phyloP scores from a whole-genome alignment of 2,329 filamentous ascomycete species.

The Dactylellina haptotyla region DNA sequence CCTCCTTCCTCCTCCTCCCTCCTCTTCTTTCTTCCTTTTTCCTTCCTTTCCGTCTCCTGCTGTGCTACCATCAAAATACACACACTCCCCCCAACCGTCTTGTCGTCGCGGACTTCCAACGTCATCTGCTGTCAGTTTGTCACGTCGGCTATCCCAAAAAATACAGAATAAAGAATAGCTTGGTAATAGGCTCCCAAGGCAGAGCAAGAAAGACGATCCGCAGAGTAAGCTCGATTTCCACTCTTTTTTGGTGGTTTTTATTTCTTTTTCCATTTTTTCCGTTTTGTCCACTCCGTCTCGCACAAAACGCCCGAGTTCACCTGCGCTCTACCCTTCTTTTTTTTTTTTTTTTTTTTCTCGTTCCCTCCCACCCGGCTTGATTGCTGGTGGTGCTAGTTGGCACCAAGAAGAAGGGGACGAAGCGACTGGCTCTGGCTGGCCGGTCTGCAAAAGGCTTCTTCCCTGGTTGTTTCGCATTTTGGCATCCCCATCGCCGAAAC shows the following conservation, averaged over 20 bases:
- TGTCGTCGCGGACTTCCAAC: constrained; percentile 21
- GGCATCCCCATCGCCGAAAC: constrained; percentile 23
- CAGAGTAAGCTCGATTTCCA: constrained; percentile 12
- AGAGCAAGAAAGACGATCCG: background rate
- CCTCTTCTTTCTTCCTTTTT: constrained; percentile 4
- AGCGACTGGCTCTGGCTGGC: constrained; percentile 11
- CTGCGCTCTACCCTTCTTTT: background rate
- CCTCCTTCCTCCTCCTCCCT: constrained; percentile 8
- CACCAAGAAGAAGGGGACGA: background rate
- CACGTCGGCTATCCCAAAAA: constrained; percentile 35
- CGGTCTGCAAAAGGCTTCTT: background rate
- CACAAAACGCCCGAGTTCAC: background rate
- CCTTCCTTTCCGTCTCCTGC: constrained; percentile 5
- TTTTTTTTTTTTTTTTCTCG: background rate
- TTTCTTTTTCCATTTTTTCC: constrained; percentile 14
- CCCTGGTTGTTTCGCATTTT: constrained; percentile 42
- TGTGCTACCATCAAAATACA: constrained; percentile 33
- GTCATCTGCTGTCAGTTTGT: constrained; percentile 35
- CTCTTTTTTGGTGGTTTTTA: background rate
- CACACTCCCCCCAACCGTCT: constrained; percentile 1
- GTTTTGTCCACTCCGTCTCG: background rate
- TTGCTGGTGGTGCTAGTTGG: constrained; percentile 2
- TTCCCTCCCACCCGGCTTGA: constrained; percentile 10
- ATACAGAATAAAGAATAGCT: background rate
- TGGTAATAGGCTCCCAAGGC: constrained; percentile 22